These are phyloP conservation scores for Rhynchospora breviuscula DNA, from an alignment of 176 grass and related monocot genomes.

Conservation along the genomic window DNA sequence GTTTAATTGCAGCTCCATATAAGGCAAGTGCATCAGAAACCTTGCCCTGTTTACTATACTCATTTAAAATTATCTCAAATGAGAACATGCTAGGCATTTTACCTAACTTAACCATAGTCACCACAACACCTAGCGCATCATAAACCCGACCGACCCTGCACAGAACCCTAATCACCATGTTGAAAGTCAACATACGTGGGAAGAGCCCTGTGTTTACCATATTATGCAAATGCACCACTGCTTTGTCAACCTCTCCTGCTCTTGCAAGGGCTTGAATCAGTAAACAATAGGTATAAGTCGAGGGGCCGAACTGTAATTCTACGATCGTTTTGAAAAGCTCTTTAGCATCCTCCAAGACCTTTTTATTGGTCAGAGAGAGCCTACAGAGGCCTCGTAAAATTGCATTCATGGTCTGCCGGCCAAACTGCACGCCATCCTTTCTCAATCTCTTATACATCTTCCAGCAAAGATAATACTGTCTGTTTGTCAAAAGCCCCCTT, in stretches of 20 bases:
- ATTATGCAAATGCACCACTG: slow-evolving; percentile 48
- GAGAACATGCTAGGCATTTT: slow-evolving; percentile 62
- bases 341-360: slow-evolving; percentile 42
- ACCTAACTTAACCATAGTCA: slow-evolving; percentile 47
- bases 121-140: slow-evolving; percentile 57
- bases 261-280: slow-evolving; percentile 81
- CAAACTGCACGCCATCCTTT: slow-evolving; percentile 52
- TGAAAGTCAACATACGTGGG: slow-evolving; percentile 72
- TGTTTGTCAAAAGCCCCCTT: slow-evolving; percentile 43
- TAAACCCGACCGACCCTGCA: slow-evolving; percentile 47
- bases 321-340: slow-evolving; percentile 45
- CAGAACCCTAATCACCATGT: slow-evolving; percentile 63
- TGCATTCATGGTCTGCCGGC: slow-evolving; percentile 56
- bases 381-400: slow-evolving; percentile 60
- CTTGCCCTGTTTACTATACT: slow-evolving; percentile 46
- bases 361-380: slow-evolving; percentile 33
- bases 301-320: slow-evolving; percentile 42
- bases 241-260: slow-evolving; percentile 66
- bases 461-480: slow-evolving; percentile 51
- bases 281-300: slow-evolving; percentile 74
- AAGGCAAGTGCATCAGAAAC: slow-evolving; percentile 54
- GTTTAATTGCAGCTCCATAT: slow-evolving; percentile 78
- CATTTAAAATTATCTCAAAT: slow-evolving; percentile 63
- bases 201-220: slow-evolving; percentile 56
- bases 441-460: slow-evolving; percentile 59